Evolutionary conservation across 345 rosid genomes (phyloP).

Genomic region (Arabis hirsuta): DNA sequence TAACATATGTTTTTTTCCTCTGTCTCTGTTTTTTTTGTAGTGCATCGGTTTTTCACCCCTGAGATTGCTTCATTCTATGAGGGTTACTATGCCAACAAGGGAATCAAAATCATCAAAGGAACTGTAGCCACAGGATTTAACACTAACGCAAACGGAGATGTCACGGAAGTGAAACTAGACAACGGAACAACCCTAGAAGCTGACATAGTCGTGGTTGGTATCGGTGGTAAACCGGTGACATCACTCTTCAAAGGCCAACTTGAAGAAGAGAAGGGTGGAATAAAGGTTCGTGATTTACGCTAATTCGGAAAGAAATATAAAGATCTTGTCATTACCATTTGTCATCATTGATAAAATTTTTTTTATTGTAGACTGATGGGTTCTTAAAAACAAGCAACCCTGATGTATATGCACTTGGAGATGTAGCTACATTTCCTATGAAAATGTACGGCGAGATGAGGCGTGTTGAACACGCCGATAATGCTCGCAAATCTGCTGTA

Average conservation of each 20-base stretch:
- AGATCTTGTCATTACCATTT: not conserved
- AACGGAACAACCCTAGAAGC: constrained; percentile 86
- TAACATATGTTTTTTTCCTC: not conserved
- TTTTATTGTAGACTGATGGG: constrained; percentile 38
- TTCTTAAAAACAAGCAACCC: constrained; percentile 36
- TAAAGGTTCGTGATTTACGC: constrained; percentile 47
- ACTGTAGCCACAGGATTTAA: constrained; percentile 71
- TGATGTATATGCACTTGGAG: constrained; percentile 72
- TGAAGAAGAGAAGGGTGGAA: constrained; percentile 78
- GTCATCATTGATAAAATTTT: not conserved
- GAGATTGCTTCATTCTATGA: constrained; percentile 79
- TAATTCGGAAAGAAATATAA: too few relatives aligned
- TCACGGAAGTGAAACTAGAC: constrained; percentile 74
- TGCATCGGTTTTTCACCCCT: constrained; percentile 81
- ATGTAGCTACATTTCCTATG: constrained; percentile 69
- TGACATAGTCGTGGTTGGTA: constrained; percentile 86
- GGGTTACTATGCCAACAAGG: constrained; percentile 68
- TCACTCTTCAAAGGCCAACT: constrained; percentile 72
- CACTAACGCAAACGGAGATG: constrained; percentile 29
- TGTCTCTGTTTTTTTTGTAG: constrained; percentile 32
- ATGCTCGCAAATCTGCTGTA: constrained; percentile 90
- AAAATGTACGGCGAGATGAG: constrained; percentile 52
- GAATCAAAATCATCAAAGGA: constrained; percentile 71
- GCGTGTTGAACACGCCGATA: constrained; percentile 84
- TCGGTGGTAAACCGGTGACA: constrained; percentile 63